A percentile compares a stretch with the other conserved stretches of the same genome.
Evolutionary conservation across 73 alveolate species (phyloP).

Genomic region (Paramecium sonneborni): DNA sequence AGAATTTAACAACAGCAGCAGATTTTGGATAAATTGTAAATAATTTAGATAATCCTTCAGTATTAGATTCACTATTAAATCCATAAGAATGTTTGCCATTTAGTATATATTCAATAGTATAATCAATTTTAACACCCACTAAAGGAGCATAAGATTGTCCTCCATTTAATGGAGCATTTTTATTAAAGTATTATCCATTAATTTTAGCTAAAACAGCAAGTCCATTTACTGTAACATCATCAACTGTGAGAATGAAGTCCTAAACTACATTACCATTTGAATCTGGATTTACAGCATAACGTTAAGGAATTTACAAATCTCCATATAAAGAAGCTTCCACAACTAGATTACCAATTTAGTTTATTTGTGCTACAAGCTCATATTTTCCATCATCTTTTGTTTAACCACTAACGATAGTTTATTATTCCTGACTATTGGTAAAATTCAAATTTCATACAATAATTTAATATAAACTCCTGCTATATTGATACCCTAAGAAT

Average conservation of each 20-base stretch:
- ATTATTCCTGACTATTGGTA: neutral
- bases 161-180: neutral
- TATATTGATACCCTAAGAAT: neutral
- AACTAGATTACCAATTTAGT: neutral
- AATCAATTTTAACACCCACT: neutral
- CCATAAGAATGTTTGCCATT: neutral
- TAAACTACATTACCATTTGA: neutral
- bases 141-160: neutral
- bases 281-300: neutral
- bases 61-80: neutral
- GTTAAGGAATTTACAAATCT: neutral
- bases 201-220: slow-evolving; percentile 16
- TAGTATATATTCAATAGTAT: neutral
- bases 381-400: neutral
- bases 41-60: neutral
- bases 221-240: slow-evolving; percentile 23
- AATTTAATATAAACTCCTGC: neutral
- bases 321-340: neutral
- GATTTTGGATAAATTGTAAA: neutral
- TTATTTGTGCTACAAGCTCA: neutral
- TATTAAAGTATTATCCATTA: slow-evolving; percentile 8
- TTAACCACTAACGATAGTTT: neutral
- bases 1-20: neutral
- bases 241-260: neutral
- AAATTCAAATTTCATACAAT: neutral